These are phyloP conservation scores for Dicorynia guianensis DNA, from an alignment of 306 rosid genomes.

Conservation along the genomic window DNA sequence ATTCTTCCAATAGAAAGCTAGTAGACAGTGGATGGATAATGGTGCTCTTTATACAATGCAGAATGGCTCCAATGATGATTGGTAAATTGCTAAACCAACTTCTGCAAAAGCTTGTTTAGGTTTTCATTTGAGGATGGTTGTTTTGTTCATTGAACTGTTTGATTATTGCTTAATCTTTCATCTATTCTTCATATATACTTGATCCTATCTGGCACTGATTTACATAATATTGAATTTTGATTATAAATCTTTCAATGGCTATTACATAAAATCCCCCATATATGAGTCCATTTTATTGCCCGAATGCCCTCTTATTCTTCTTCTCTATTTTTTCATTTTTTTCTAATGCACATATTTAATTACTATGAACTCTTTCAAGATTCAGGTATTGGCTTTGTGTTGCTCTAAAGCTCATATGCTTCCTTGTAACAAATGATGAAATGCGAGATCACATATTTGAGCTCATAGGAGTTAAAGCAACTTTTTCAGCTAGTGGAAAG, in stretches of 20 bases:
- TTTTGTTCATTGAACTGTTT: slow-evolving; percentile 30
- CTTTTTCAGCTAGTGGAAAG: slow-evolving; percentile 92
- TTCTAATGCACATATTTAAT: slow-evolving; percentile 14
- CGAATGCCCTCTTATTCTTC: background rate
- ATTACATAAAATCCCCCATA: background rate
- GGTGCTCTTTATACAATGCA: slow-evolving; percentile 85
- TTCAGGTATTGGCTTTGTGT: slow-evolving; percentile 92
- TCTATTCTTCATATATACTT: too few species aligned
- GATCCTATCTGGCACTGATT: slow-evolving; percentile 25
- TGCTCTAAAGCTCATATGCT: slow-evolving; percentile 78
- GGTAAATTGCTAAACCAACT: slow-evolving; percentile 57
- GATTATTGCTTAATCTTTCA: slow-evolving; percentile 9
- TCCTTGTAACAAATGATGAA: slow-evolving; percentile 93
- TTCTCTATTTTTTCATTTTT: too few species aligned
- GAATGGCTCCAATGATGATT: slow-evolving; percentile 90
- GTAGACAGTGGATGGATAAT: slow-evolving; percentile 78
- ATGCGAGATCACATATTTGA: slow-evolving; percentile 97
- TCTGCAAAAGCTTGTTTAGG: background rate
- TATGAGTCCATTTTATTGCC: background rate
- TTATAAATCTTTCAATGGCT: slow-evolving; percentile 33
- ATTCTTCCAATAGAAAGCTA: slow-evolving; percentile 63
- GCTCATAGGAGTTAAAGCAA: slow-evolving; percentile 77
- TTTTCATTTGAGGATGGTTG: slow-evolving; percentile 11
- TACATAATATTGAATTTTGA: slow-evolving; percentile 16
- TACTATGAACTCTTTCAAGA: slow-evolving; percentile 27